These are phyloP conservation scores for Strobilomyces confusus DNA, from an alignment of 768 basidiomycete genomes.

Conservation along the genomic window DNA sequence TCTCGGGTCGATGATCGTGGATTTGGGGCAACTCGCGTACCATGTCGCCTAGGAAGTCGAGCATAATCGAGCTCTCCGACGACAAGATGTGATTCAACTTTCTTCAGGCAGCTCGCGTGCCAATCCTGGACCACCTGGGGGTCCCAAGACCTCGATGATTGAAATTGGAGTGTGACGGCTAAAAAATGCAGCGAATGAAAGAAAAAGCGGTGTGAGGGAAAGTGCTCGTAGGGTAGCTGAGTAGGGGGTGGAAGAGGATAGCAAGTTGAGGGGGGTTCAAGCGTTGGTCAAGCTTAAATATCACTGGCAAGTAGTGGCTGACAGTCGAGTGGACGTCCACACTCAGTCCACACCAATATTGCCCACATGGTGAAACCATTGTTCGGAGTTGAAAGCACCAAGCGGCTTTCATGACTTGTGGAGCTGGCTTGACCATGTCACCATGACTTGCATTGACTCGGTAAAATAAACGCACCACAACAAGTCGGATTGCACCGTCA, in stretches of 20 bases:
- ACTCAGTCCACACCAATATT: no score
- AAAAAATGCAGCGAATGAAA: neutral
- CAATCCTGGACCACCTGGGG: no score
- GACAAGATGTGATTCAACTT: no score
- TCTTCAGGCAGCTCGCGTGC: constrained; percentile 1
- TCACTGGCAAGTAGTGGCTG: constrained; percentile 8
- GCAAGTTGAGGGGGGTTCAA: neutral
- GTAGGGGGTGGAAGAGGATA: neutral
- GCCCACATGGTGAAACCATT: no score
- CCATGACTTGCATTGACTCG: no score
- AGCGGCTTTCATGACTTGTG: no score
- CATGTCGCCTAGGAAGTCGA: neutral
- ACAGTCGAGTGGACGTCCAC: neutral
- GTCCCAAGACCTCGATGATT: no score
- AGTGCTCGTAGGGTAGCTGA: neutral
- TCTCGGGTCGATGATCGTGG: neutral
- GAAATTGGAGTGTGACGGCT: neutral
- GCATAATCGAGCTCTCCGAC: no score
- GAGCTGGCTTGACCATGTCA: no score
- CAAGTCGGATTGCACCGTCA: no score
- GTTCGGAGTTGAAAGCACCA: no score
- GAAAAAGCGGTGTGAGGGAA: neutral
- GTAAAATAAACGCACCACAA: no score
- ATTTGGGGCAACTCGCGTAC: neutral
- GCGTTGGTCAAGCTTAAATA: constrained; percentile 8